Conservation (phyloP, 164 flowering plant species). For the Magnolia officinalis region DNA sequence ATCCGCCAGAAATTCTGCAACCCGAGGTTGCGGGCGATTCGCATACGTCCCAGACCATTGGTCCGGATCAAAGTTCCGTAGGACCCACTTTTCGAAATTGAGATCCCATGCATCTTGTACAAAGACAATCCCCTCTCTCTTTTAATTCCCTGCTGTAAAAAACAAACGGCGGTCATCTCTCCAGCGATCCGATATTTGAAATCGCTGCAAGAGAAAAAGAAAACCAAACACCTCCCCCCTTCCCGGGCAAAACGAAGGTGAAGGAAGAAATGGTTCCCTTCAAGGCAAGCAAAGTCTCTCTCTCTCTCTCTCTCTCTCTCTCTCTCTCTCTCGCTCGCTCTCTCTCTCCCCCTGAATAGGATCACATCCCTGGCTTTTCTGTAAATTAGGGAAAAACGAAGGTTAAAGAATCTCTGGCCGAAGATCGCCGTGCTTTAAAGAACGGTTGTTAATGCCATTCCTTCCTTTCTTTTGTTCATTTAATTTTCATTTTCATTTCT, state of each 20-base stretch:
- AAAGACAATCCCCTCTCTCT: too few relatives aligned
- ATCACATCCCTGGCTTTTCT: background rate
- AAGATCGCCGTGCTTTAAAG: constrained; percentile 9
- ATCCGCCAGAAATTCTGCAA: too few relatives aligned
- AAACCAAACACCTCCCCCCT: background rate
- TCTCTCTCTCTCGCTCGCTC: background rate
- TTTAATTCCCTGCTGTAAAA: background rate
- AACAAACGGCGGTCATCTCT: background rate
- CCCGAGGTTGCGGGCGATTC: too few relatives aligned
- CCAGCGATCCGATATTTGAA: background rate
- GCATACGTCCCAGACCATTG: too few relatives aligned
- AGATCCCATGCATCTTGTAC: too few relatives aligned
- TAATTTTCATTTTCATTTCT: background rate
- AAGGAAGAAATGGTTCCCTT: too few relatives aligned
- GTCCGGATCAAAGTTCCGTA: too few relatives aligned
- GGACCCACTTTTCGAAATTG: too few relatives aligned
- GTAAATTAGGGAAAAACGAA: constrained; percentile 22
- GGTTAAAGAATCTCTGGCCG: constrained; percentile 3
- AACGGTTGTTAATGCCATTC: constrained; percentile 9
- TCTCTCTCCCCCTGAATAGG: background rate
- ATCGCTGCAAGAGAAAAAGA: background rate
- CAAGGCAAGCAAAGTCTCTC: background rate
- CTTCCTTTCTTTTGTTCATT: background rate
- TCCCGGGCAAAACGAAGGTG: too few relatives aligned
- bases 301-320: constrained; percentile 6